Evolutionary conservation across 2,329 filamentous ascomycete species (phyloP), one percentile per base, ranked within the genome.

Genomic region (Botrytis medusae): DNA sequence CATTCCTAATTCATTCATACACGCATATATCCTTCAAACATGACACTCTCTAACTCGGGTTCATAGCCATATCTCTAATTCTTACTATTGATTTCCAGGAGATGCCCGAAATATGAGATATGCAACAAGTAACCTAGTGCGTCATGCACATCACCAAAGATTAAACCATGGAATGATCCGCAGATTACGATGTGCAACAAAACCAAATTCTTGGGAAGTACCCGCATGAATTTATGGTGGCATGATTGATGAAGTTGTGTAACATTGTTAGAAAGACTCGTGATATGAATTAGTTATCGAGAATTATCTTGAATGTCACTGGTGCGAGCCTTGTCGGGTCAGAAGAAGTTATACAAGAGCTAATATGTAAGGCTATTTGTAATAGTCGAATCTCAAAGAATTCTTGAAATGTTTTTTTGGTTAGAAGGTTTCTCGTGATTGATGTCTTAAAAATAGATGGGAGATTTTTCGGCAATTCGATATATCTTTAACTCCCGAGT

Each of bases 121-220:
- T 57, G 48, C 65, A 68, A 32, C 65, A 68, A 42, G 29, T 9
- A 42, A 32, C 2, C 34, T 5, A 32, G 57, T 57, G 34, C 48
- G 18, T 48, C 29, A 40, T 12, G 2, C 16, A 37, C 42, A 68
- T n/a, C 20, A 68, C 37, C 8, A 29, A 68, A 68, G 48, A 69
- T 2, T 69, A 69, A 42, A 57, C 48, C 18, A 57, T 69, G 65
- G 48, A 57, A 68, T 68, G 65, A 57, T 68, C 48, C 48, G 65
- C 65, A 68, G 48, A 68, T 68, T 68, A 57, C 25, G 65, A 68
- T 42, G 48, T 68, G 65, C 65, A 68, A 68, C 65, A 68, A 68
- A 68, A 68, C 48, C 65, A 29, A 42, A 5, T 57, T 1, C 16
- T 54, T 22, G 65, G 65, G 18, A 57, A 22, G 48, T 68, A 32